Conservation (phyloP, 257 asterid genomes). For the Parsonsia alboflavescens region DNA sequence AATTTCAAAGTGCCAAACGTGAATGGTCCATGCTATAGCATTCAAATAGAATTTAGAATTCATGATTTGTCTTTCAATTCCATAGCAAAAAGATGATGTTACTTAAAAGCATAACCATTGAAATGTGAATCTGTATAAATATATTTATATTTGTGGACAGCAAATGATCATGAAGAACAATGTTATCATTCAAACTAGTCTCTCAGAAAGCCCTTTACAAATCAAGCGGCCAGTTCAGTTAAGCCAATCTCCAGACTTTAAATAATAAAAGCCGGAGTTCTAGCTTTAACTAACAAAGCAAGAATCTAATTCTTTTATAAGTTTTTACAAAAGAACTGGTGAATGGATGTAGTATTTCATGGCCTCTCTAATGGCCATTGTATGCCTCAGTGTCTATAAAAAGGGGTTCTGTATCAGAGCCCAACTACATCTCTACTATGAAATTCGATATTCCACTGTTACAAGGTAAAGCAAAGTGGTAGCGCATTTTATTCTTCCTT, state of each 20-base stretch:
- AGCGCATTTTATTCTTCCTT: background rate
- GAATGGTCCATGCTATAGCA: background rate
- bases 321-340: background rate
- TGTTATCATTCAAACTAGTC: background rate
- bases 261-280: background rate
- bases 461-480: background rate
- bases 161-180: background rate
- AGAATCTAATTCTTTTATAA: background rate
- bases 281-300: background rate
- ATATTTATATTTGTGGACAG: background rate
- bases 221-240: background rate
- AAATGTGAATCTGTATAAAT: background rate
- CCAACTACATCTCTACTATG: background rate
- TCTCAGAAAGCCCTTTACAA: background rate
- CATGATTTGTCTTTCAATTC: background rate
- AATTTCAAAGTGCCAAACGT: background rate
- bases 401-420: background rate
- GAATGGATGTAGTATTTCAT: background rate
- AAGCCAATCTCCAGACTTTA: background rate
- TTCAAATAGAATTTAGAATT: conserved; percentile 1
- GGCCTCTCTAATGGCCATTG: background rate
- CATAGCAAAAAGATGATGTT: background rate
- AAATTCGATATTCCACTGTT: background rate
- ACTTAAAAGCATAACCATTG: background rate
- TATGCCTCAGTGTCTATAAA: background rate